A percentile compares a stretch with the other conserved stretches of the same genome.
Conservation (phyloP, 2,329 filamentous ascomycete genomes). For the Emmonsiellopsis sp. region DNA sequence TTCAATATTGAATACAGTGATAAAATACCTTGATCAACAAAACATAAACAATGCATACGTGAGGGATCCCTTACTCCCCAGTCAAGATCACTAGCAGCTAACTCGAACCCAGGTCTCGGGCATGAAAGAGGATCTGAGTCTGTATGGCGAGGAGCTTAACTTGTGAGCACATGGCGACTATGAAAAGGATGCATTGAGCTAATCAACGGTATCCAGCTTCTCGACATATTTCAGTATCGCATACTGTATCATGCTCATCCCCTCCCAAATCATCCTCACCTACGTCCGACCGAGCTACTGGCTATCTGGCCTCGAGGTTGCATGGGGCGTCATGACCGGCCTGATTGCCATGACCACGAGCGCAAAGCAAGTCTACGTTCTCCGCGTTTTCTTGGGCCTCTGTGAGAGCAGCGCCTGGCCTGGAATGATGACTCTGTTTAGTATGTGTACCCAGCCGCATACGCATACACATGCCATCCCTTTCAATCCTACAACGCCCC, state of each 20-base stretch:
- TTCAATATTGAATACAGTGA: not conserved
- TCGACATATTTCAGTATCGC: not conserved
- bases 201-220: not conserved
- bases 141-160: slow-evolving; percentile 11
- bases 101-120: slow-evolving; percentile 11
- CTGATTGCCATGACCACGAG: slow-evolving; percentile 20
- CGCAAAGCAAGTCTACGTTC: slow-evolving; percentile 22
- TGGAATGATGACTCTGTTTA: slow-evolving; percentile 24
- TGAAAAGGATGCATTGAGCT: not conserved
- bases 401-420: slow-evolving; percentile 23
- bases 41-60: slow-evolving; percentile 16
- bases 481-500: not conserved
- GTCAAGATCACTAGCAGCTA: too few species aligned
- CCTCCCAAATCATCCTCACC: not conserved
- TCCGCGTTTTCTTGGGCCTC: slow-evolving; percentile 23
- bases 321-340: slow-evolving; percentile 23
- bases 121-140: slow-evolving; percentile 18
- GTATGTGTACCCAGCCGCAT: slow-evolving; percentile 8
- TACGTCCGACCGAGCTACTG: slow-evolving; percentile 19
- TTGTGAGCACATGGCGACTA: slow-evolving; percentile 7
- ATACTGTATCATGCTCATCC: not conserved
- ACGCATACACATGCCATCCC: not conserved
- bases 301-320: slow-evolving; percentile 20
- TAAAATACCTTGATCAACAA: not conserved
- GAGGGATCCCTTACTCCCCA: too few species aligned